phyloP scores from a whole-genome alignment of 116 monocot species.

The Zostera marina region DNA sequence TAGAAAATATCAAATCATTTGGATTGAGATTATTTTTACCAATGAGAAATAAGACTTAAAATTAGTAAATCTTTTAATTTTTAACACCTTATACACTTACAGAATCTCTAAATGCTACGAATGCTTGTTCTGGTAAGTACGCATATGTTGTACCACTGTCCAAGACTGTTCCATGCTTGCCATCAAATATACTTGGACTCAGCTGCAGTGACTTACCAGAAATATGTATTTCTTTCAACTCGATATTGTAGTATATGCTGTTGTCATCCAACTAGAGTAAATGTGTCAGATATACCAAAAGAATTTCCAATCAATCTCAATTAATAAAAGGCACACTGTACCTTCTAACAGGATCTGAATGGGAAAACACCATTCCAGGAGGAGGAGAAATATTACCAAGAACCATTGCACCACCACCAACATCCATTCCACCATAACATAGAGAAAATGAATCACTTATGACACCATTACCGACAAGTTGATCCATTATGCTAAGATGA shows the following conservation, averaged over 20 bases:
- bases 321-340: slow-evolving; percentile 20
- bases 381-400: slow-evolving; percentile 75
- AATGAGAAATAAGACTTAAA: too few relatives aligned
- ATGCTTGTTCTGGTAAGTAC: slow-evolving; percentile 79
- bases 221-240: slow-evolving; percentile 85
- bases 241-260: slow-evolving; percentile 98
- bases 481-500: slow-evolving; percentile 91
- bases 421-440: slow-evolving; percentile 95
- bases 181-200: slow-evolving; percentile 59
- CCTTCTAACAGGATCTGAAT: slow-evolving; percentile 79
- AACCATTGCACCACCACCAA: slow-evolving; percentile 96
- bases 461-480: slow-evolving; percentile 74
- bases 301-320: slow-evolving; percentile 9
- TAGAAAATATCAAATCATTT: too few relatives aligned
- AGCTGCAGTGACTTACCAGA: slow-evolving; percentile 55
- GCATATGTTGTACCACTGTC: slow-evolving; percentile 98
- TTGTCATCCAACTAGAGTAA: slow-evolving; percentile 68
- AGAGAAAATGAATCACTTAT: slow-evolving; percentile 86
- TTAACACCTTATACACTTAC: slow-evolving; percentile 32
- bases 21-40: too few relatives aligned
- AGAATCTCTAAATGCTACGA: slow-evolving; percentile 67
- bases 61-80: not conserved
- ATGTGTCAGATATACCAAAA: slow-evolving; percentile 44
- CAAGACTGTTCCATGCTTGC: slow-evolving; percentile 85
- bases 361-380: slow-evolving; percentile 57